Evolutionary conservation across 345 rosid species (phyloP), one percentile per base, ranked within the genome.

Genomic region (Eucalyptus pauciflora): DNA sequence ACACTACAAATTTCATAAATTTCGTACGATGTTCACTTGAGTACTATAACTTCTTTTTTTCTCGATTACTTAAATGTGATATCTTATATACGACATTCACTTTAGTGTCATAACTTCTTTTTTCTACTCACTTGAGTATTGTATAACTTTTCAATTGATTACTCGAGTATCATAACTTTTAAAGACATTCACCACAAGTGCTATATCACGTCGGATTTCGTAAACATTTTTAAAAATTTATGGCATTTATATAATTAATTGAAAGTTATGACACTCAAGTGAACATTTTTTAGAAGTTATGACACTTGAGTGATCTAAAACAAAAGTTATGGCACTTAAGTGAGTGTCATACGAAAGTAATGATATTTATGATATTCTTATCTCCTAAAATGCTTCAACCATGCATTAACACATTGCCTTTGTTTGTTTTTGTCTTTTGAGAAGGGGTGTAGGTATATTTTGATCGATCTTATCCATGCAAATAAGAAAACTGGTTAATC

Each of bases 1-100:
- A 0, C 62, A 56, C 29, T 2, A 24, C 6, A 56, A 56, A 25
- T 56, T 52, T 20, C 22, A 52, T 7, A 18, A 52, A 0, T 52
- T 52, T 7, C 0, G 0, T 52, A 52, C 1, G 0, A 1, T 52
- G 2, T 52, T 52, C 2, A 52, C 0, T 52, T 7, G 0, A 52
- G 0, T 52, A 52, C 4, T 18, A 52, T 52, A 18, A 18, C 25
- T 52, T 8, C 20, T 52, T 0, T 56, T 22, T 56, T 56, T 56
- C 27, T 4, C 1, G 4, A 24, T 56, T 10, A 56, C 3, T 56
- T 56, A 20, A 56, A 24, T 56, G 6, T 0, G 3, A 0, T 56
- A 24, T 24, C 0, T 56, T 56, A 56, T 56, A 1, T 8, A 56
- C 0, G 0, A 6, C 0, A 3, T 56, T 24, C 29, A 56, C 13